phyloP scores from a whole-genome alignment of 129 eudicot genomes.

The Glebionis coronaria region DNA sequence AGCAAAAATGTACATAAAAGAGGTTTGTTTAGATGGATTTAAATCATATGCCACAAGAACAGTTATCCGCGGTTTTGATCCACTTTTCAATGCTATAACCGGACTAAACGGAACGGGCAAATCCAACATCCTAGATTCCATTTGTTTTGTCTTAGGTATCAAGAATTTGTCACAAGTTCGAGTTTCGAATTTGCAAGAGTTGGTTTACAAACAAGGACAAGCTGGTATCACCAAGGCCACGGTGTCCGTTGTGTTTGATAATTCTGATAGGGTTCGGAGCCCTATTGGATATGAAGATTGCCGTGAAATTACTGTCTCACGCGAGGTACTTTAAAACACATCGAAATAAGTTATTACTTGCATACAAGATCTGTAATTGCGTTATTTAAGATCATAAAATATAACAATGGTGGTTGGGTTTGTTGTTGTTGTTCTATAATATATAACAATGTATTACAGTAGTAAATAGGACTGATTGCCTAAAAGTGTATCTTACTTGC shows the following conservation, averaged over 20 bases:
- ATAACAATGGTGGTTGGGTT: too few species aligned
- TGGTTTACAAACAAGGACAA: conserved; percentile 98
- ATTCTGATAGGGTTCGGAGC: conserved; percentile 76
- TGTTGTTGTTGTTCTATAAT: too few species aligned
- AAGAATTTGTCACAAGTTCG: conserved; percentile 96
- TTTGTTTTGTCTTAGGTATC: conserved; percentile 92
- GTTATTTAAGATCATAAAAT: too few species aligned
- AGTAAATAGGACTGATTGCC: too few species aligned
- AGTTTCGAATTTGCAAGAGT: conserved; percentile 95
- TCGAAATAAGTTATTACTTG: neutral
- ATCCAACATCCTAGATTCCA: conserved; percentile 95
- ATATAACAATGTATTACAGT: too few species aligned
- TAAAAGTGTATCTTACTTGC: too few species aligned
- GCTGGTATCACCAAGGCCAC: conserved; percentile 99
- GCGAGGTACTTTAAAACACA: conserved; percentile 52
- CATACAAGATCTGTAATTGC: too few species aligned
- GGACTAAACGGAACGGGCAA: conserved; percentile 97
- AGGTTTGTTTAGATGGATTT: conserved; percentile 87
- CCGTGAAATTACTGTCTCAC: conserved; percentile 88
- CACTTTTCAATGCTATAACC: conserved; percentile 90
- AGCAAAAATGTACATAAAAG: conserved; percentile 68
- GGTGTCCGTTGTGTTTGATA: conserved; percentile 90
- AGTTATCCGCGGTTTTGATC: conserved; percentile 92
- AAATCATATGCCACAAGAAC: conserved; percentile 97
- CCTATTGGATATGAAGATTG: conserved; percentile 95